A percentile compares a stretch with the other conserved stretches of the same genome.
phyloP scores from a whole-genome alignment of 306 rosid genomes.

The Casuarina cunninghamiana region DNA sequence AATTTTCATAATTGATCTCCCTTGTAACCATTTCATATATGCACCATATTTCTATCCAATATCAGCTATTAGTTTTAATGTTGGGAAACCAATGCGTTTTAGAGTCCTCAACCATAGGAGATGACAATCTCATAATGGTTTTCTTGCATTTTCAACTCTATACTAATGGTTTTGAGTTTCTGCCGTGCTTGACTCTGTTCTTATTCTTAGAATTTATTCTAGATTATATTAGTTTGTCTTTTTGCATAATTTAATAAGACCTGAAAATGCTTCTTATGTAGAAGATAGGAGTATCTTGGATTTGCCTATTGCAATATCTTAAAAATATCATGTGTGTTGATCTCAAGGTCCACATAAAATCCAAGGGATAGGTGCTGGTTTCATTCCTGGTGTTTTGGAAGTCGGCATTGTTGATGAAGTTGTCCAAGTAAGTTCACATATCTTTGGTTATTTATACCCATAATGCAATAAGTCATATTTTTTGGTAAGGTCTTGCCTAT shows the following conservation, averaged over 20 bases:
- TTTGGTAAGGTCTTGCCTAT: not conserved
- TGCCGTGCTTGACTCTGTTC: not conserved
- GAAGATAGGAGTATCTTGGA: constrained; percentile 8
- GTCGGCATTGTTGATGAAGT: constrained; percentile 65
- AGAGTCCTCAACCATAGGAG: too few relatives aligned
- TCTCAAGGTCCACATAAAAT: constrained; percentile 85
- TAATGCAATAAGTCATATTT: constrained; percentile 1
- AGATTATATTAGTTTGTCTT: not conserved
- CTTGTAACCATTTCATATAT: not conserved
- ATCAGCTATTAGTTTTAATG: not conserved
- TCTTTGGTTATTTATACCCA: constrained; percentile 16
- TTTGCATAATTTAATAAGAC: not conserved
- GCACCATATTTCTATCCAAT: not conserved
- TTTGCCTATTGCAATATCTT: constrained; percentile 14
- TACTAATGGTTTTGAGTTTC: not conserved
- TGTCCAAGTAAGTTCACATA: constrained; percentile 54
- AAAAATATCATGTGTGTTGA: constrained; percentile 15
- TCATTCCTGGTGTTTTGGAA: constrained; percentile 77
- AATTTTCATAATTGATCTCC: not conserved
- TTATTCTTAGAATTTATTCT: not conserved
- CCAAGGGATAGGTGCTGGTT: constrained; percentile 94
- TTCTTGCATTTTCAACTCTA: not conserved
- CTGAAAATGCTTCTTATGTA: not conserved
- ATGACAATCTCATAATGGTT: not conserved
- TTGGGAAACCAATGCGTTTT: not conserved